A percentile compares a stretch with the other conserved stretches of the same genome.
These are phyloP conservation scores for Ophiocordyceps sinensis DNA, from an alignment of 2,329 filamentous ascomycete species.

Conservation along the genomic window DNA sequence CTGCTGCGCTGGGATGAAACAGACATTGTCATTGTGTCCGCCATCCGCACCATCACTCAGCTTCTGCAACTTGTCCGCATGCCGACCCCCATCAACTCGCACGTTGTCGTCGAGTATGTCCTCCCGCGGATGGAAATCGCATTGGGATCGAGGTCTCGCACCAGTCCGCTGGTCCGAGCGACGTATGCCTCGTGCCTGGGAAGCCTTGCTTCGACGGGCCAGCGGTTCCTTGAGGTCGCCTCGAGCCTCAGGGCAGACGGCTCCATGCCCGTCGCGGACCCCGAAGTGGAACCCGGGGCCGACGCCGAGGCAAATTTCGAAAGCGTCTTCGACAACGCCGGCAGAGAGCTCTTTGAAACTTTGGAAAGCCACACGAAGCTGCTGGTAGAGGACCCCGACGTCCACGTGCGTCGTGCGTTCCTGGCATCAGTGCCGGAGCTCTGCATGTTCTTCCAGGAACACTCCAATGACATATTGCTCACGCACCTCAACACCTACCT, in stretches of 20 bases:
- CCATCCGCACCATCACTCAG: slow-evolving; percentile 76
- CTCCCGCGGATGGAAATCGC: slow-evolving; percentile 46
- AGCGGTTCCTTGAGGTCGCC: slow-evolving; percentile 78
- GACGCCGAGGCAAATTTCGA: slow-evolving; percentile 59
- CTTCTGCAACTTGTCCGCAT: slow-evolving; percentile 74
- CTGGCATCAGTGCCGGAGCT: slow-evolving; percentile 81
- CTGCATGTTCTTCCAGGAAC: slow-evolving; percentile 88
- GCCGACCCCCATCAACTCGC: slow-evolving; percentile 65
- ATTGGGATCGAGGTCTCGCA: slow-evolving; percentile 27
- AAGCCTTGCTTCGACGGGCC: slow-evolving; percentile 72
- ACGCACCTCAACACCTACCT: slow-evolving; percentile 95
- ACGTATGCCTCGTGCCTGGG: slow-evolving; percentile 90
- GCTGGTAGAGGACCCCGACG: slow-evolving; percentile 73
- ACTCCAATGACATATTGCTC: slow-evolving; percentile 88
- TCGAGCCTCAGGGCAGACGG: slow-evolving; percentile 76
- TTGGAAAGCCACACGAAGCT: slow-evolving; percentile 84
- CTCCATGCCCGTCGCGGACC: slow-evolving; percentile 61
- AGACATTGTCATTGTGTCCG: slow-evolving; percentile 73
- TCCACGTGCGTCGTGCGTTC: slow-evolving; percentile 79
- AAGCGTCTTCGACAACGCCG: slow-evolving; percentile 76
- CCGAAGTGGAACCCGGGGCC: slow-evolving; percentile 59
- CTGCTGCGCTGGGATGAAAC: slow-evolving; percentile 62
- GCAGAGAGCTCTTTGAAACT: slow-evolving; percentile 64
- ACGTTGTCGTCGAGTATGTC: slow-evolving; percentile 55
- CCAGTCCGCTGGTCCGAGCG: slow-evolving; percentile 59